Conservation (phyloP, 2,329 filamentous ascomycete genomes). For the Aureobasidium sp. region DNA sequence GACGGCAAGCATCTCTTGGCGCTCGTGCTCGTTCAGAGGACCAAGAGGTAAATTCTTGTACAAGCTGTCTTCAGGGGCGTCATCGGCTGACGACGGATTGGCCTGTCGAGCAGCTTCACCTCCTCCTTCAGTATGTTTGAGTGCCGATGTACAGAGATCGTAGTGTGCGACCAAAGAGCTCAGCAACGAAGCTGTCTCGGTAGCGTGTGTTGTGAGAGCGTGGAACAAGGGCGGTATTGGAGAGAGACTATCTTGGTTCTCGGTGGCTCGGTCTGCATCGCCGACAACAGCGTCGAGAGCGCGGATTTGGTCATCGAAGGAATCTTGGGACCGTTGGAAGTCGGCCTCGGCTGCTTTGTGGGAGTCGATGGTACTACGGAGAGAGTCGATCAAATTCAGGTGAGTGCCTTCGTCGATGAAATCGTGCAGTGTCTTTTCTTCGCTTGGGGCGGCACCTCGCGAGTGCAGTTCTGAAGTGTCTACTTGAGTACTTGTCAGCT, state of each 20-base stretch:
- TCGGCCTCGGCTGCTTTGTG: slow-evolving; percentile 61
- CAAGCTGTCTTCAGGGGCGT: slow-evolving; percentile 60
- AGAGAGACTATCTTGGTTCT: slow-evolving; percentile 26
- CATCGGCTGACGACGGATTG: slow-evolving; percentile 28
- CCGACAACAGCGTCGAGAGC: slow-evolving; percentile 16
- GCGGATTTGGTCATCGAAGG: slow-evolving; percentile 53
- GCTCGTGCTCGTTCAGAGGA: slow-evolving; percentile 67
- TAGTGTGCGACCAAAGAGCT: slow-evolving; percentile 80
- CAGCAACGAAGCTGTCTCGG: slow-evolving; percentile 73
- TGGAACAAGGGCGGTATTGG: slow-evolving; percentile 43
- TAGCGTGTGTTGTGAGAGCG: slow-evolving; percentile 63
- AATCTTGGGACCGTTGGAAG: slow-evolving; percentile 48
- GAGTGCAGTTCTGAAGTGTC: slow-evolving; percentile 39
- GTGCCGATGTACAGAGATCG: slow-evolving; percentile 84
- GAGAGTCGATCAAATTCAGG: slow-evolving; percentile 54
- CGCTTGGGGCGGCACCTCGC: slow-evolving; percentile 22
- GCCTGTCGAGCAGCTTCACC: slow-evolving; percentile 40
- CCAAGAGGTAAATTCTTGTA: slow-evolving; percentile 43
- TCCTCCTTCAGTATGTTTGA: slow-evolving; percentile 73
- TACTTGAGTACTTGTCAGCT: slow-evolving; percentile 58
- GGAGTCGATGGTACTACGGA: slow-evolving; percentile 65
- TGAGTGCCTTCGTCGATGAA: slow-evolving; percentile 71
- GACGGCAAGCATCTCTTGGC: slow-evolving; percentile 74
- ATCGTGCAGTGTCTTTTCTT: slow-evolving; percentile 59
- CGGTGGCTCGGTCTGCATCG: slow-evolving; percentile 26